Evolutionary conservation across 2,329 filamentous ascomycete genomes (phyloP).

Genomic region (Venturia nashicola): DNA sequence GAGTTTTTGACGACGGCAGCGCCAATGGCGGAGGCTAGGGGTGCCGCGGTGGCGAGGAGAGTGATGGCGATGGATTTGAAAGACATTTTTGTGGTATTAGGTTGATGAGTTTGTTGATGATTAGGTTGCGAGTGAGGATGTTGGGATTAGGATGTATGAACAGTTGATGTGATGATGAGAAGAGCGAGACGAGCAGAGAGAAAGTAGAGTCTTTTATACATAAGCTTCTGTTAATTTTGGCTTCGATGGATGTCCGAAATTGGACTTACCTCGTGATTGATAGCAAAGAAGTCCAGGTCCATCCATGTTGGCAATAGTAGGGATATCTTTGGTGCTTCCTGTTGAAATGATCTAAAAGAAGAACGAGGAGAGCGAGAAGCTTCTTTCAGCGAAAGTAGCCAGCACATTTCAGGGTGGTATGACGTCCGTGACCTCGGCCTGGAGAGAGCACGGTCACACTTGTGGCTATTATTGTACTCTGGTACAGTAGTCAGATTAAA

Average conservation of each 20-base stretch:
- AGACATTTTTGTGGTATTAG: neutral
- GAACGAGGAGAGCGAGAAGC: neutral
- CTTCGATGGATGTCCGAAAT: no score
- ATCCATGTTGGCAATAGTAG: no score
- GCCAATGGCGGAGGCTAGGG: neutral
- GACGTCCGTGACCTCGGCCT: neutral
- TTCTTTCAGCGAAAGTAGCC: no score
- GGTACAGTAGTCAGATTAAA: no score
- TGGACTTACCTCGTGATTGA: no score
- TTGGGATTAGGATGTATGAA: no score
- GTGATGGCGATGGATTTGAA: neutral
- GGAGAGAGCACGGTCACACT: neutral
- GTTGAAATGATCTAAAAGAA: neutral
- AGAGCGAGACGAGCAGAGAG: neutral
- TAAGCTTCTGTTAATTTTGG: no score
- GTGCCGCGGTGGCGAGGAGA: slow-evolving; percentile 1
- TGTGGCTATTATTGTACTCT: neutral
- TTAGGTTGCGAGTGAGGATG: neutral
- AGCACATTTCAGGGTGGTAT: neutral
- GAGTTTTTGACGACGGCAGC: slow-evolving; percentile 26
- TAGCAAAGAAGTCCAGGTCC: no score
- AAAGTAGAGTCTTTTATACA: neutral
- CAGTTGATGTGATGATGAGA: no score
- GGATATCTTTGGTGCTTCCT: no score
- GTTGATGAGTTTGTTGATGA: neutral